Conservation (phyloP, 2,329 filamentous ascomycete species). For the Botrytis cinerea region DNA sequence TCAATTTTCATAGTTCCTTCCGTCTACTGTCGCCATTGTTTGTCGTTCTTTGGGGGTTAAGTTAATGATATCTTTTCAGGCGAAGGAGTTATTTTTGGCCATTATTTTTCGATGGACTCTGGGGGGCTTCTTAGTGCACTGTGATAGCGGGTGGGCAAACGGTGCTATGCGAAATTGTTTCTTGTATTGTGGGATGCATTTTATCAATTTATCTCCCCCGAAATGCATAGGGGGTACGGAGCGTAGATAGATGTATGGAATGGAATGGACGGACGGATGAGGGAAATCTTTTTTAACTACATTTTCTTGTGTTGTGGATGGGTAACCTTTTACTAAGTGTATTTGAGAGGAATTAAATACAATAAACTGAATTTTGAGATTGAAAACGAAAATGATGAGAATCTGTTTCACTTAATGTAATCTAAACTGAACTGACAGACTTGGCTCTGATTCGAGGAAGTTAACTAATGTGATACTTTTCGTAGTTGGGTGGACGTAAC, state of each 20-base stretch:
- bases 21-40: not conserved
- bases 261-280: slow-evolving; percentile 16
- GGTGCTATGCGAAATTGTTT: slow-evolving; percentile 13
- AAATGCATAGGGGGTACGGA: slow-evolving; percentile 3
- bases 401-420: not conserved
- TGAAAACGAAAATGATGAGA: not conserved
- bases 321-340: slow-evolving; percentile 1
- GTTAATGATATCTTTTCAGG: slow-evolving; percentile 19
- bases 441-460: not conserved
- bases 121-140: slow-evolving; percentile 9
- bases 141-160: not conserved
- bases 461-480: not conserved
- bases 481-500: not conserved
- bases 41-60: not conserved
- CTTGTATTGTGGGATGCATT: slow-evolving; percentile 16
- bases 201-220: not conserved
- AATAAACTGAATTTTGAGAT: not conserved
- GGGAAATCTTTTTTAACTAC: not conserved
- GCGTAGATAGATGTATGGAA: not conserved
- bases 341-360: slow-evolving; percentile 18
- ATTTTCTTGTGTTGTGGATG: slow-evolving; percentile 17
- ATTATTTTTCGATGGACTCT: slow-evolving; percentile 12
- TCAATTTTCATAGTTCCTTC: slow-evolving; percentile 14
- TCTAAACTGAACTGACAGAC: not conserved
- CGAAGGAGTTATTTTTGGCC: slow-evolving; percentile 14